Evolutionary conservation across 2,329 filamentous ascomycete species (phyloP).

Genomic region (Venturia carpophila): DNA sequence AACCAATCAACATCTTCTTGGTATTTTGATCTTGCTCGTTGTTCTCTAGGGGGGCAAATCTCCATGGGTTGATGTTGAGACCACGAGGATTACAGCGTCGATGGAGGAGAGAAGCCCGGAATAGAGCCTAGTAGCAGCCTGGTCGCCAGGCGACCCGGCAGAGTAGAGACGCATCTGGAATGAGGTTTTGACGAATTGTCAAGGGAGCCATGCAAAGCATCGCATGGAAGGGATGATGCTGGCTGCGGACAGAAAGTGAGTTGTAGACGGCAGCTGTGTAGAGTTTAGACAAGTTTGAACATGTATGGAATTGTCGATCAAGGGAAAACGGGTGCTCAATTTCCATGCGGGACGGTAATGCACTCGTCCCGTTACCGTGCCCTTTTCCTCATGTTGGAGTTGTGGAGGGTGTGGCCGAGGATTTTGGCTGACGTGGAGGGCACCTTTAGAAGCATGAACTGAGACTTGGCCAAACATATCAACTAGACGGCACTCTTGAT

Average conservation of each 20-base stretch:
- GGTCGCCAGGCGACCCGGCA: not conserved
- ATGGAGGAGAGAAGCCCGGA: not conserved
- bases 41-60: not conserved
- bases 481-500: not conserved
- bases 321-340: not conserved
- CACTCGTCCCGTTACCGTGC: not conserved
- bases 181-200: not conserved
- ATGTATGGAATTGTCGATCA: not conserved
- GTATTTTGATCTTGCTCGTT: not conserved
- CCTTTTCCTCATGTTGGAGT: not conserved
- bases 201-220: constrained; percentile 7
- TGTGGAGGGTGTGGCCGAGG: not conserved
- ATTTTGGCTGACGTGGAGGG: not conserved
- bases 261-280: not conserved
- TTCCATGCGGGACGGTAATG: not conserved
- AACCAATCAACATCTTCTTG: not conserved
- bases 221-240: not conserved
- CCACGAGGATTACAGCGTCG: not conserved
- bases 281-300: not conserved
- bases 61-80: not conserved
- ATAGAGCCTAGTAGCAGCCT: not conserved
- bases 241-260: constrained; percentile 4
- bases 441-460: not conserved
- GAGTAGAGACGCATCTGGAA: not conserved
- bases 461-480: constrained; percentile 3